phyloP scores from a whole-genome alignment of 129 eudicot species.

The Logfia minima region DNA sequence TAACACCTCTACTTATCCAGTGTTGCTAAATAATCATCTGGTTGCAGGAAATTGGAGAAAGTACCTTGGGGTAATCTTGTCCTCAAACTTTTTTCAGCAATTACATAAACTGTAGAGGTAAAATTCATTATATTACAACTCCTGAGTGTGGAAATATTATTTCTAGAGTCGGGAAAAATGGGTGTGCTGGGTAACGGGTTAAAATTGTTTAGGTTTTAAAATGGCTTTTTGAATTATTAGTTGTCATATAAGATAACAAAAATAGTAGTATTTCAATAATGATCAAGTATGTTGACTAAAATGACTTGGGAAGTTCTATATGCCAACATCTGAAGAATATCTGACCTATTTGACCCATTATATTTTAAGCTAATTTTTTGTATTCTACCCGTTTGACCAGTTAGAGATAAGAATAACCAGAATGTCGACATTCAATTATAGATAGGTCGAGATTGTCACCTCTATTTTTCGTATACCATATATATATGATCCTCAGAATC shows the following conservation, averaged over 20 bases:
- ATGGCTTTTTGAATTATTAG: background rate
- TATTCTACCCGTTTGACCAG: too few species aligned
- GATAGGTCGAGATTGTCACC: background rate
- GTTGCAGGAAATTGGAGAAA: conserved; percentile 92
- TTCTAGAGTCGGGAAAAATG: background rate
- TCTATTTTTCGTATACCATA: background rate
- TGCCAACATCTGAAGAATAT: too few species aligned
- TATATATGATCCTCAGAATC: background rate
- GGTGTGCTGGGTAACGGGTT: background rate
- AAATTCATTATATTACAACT: background rate
- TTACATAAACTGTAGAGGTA: conserved; percentile 13
- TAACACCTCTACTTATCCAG: conserved; percentile 60
- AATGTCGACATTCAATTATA: background rate
- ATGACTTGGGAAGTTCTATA: background rate
- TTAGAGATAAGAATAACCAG: background rate
- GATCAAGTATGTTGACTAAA: background rate
- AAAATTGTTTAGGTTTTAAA: background rate
- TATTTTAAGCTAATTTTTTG: too few species aligned
- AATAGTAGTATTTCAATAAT: background rate
- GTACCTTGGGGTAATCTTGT: conserved; percentile 70
- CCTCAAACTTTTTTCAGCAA: conserved; percentile 4
- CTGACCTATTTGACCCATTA: too few species aligned
- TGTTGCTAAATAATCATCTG: conserved; percentile 73
- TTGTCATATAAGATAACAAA: too few species aligned
- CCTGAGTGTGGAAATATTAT: background rate